These are phyloP conservation scores for Claviceps sp. DNA, from an alignment of 2,329 filamentous ascomycete genomes.

Conservation along the genomic window DNA sequence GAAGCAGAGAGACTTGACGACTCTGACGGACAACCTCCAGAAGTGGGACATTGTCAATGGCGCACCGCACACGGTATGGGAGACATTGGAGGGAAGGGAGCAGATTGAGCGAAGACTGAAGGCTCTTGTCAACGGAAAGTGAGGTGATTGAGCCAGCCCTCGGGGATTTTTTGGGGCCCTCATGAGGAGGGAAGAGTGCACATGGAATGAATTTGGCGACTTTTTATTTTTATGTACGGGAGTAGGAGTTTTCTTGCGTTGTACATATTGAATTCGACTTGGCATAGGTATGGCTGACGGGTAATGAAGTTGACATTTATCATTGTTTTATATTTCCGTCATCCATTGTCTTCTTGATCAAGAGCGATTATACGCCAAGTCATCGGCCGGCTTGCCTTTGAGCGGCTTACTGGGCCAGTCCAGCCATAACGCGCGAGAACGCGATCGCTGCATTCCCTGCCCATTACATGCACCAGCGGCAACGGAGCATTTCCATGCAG, in stretches of 20 bases:
- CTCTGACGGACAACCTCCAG: constrained; percentile 64
- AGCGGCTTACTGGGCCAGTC: too few species aligned
- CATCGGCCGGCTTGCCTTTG: too few species aligned
- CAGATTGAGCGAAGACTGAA: constrained; percentile 67
- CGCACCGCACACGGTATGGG: constrained; percentile 81
- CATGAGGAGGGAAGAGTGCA: neutral
- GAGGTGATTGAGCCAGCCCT: neutral
- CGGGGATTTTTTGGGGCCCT: neutral
- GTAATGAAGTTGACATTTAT: neutral
- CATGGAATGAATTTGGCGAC: neutral
- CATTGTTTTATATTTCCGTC: too few species aligned
- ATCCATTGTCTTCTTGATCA: too few species aligned
- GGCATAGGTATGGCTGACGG: neutral
- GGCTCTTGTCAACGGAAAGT: constrained; percentile 40
- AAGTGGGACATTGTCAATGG: constrained; percentile 78
- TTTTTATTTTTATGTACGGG: neutral
- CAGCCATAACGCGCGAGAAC: too few species aligned
- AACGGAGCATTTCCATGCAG: too few species aligned
- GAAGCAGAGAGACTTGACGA: constrained; percentile 74
- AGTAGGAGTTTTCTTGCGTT: too few species aligned
- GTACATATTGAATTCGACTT: too few species aligned
- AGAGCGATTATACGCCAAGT: too few species aligned
- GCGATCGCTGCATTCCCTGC: too few species aligned
- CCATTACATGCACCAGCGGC: too few species aligned
- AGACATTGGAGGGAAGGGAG: constrained; percentile 54